These are phyloP conservation scores for Ustilago cynodontis DNA, from an alignment of 1,284 basidiomycete genomes.

Conservation along the genomic window DNA sequence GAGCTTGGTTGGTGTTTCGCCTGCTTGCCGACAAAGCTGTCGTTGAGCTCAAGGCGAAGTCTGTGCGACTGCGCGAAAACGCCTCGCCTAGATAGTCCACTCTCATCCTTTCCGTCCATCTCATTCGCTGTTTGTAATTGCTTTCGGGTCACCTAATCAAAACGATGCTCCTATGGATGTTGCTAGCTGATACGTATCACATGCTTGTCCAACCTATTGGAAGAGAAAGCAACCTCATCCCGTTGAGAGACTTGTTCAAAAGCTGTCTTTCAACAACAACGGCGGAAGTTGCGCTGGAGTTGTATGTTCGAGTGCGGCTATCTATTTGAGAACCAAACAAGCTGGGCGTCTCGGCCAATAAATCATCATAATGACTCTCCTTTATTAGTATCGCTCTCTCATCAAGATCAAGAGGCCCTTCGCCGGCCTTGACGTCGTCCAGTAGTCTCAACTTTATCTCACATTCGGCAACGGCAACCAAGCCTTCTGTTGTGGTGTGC, in stretches of 20 bases:
- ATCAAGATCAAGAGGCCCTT: too few species aligned
- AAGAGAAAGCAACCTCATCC: too few species aligned
- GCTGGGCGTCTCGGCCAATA: not conserved
- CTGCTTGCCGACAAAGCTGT: not conserved
- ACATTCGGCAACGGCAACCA: not conserved
- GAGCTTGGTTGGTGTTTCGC: not conserved
- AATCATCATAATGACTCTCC: not conserved
- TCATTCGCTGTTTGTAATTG: too few species aligned
- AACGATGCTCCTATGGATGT: too few species aligned
- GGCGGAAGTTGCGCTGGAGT: not conserved
- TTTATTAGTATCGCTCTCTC: not conserved
- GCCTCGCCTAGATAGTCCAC: conserved; percentile 3
- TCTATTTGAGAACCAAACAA: not conserved
- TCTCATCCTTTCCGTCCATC: not conserved
- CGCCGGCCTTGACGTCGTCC: not conserved
- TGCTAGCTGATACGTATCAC: too few species aligned
- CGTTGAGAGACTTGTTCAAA: not conserved
- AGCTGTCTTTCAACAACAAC: too few species aligned
- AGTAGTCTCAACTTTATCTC: not conserved
- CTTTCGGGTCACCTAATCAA: too few species aligned
- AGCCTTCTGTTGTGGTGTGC: not conserved
- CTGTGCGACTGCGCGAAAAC: not conserved
- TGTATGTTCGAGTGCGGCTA: not conserved
- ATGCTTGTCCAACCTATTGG: too few species aligned
- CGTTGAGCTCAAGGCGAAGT: not conserved